Base-by-base conservation (phyloP, 1,284 basidiomycete genomes). In the Malassezia yamatoensis region DNA sequence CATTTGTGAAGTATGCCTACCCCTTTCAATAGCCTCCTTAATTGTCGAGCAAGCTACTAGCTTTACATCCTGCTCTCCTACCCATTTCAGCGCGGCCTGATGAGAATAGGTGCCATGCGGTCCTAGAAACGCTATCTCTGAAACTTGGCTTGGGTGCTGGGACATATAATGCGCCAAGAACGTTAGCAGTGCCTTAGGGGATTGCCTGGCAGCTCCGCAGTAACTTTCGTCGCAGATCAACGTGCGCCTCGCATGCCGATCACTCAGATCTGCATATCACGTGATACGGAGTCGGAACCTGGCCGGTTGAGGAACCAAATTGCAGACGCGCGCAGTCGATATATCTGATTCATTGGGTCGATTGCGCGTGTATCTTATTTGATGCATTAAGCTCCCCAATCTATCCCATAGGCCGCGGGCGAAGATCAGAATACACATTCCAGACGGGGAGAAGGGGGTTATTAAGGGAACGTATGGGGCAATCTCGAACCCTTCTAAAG, bases 41-140 rank as follows among this genome's bases (percentile, higher is more conserved):
- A 57, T 57, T 1, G 54, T 36, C 5, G 32, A 20, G 10, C 37
- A 5, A 18, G 54, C 35, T 5, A 15, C 15, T 18, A 52, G 13
- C 6, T 16, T 12, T 2, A n/a, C 36, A 11, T 29, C 33, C 4
- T 34, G 4, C 2, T 36, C 20, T 5, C 12, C 36, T 8, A 15
- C 36, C 20, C 47, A 34, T 21, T 29, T 18, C 5, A 6, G 44
- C 13, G 46, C 55, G 18, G 51, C 55, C 39, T 58, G 50, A 24
- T 58, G 55, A 3, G 55, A 53, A 45, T 58, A 58, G 18, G 55
- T 58, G 2, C 55, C 55, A 12, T 43, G 36, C 9, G 55, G 55
- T 5, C 55, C 55, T 16, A 58, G 41, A 38, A 58, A 58, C 18
- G 46, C 20, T 12, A 43, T 7, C 12, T 11, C 34, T 21, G 33